Conservation (phyloP, 2,329 filamentous ascomycete genomes). For the Ascochyta clinopodiicola region DNA sequence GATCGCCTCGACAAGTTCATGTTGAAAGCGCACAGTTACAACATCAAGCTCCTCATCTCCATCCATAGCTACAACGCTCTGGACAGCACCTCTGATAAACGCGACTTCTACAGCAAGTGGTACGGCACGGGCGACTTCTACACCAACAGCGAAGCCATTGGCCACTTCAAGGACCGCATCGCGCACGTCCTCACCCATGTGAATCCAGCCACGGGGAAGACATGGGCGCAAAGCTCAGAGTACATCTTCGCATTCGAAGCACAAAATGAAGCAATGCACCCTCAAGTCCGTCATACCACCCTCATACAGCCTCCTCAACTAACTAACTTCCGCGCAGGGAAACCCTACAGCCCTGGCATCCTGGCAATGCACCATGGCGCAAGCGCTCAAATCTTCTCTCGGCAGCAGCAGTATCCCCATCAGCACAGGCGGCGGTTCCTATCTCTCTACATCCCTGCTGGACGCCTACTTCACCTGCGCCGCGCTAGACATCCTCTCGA, state of each 20-base stretch:
- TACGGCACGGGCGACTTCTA: conserved; percentile 23
- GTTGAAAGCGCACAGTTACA: conserved; percentile 17
- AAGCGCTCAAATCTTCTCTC: conserved; percentile 1
- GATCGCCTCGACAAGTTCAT: conserved; percentile 19
- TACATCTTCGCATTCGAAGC: conserved; percentile 26
- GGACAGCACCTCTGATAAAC: conserved; percentile 5
- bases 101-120: conserved; percentile 20
- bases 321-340: not conserved
- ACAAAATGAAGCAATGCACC: conserved; percentile 22
- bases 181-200: conserved; percentile 15
- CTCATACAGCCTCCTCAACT: not conserved
- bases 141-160: conserved; percentile 15
- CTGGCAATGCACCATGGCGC: conserved; percentile 19
- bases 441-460: conserved; percentile 11
- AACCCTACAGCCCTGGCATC: conserved; percentile 11
- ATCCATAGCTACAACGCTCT: conserved; percentile 22
- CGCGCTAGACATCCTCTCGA: conserved; percentile 12
- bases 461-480: conserved; percentile 11
- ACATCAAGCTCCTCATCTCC: conserved; percentile 19
- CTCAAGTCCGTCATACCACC: not conserved
- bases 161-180: conserved; percentile 16
- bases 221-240: conserved; percentile 18
- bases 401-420: conserved; percentile 8
- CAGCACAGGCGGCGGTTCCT: conserved; percentile 14
- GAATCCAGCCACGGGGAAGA: conserved; percentile 13